A percentile compares a stretch with the other conserved stretches of the same genome.
These are phyloP conservation scores for Vitis rotundifolia DNA, from an alignment of 164 flowering plant genomes.

Conservation along the genomic window DNA sequence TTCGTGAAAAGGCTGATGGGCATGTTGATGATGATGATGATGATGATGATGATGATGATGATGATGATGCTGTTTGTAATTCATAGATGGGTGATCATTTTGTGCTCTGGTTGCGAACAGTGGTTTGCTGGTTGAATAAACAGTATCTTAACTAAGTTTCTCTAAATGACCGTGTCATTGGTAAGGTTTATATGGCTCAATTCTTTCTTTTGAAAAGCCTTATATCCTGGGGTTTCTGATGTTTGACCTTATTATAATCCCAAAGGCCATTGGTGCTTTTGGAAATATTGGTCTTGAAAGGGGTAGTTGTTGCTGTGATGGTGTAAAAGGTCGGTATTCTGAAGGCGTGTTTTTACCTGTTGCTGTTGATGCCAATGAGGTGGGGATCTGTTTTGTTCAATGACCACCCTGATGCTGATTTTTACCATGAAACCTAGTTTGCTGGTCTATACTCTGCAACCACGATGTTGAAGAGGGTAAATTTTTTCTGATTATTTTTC, in stretches of 20 bases:
- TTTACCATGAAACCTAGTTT: constrained; percentile 1
- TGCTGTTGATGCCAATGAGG: constrained; percentile 24
- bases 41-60: constrained; percentile 38
- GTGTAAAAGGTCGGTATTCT: constrained; percentile 17
- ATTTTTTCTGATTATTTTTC: constrained; percentile 1
- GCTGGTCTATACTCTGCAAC: constrained; percentile 18
- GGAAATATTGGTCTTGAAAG: constrained; percentile 8
- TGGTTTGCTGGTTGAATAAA: constrained; percentile 6
- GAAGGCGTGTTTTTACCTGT: constrained; percentile 18
- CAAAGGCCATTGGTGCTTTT: not conserved
- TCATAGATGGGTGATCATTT: constrained; percentile 31
- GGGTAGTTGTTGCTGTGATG: constrained; percentile 28
- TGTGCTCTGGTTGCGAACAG: constrained; percentile 32
- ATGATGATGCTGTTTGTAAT: constrained; percentile 46
- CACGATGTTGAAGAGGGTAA: constrained; percentile 8
- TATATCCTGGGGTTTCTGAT: constrained; percentile 9
- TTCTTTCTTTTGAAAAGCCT: constrained; percentile 2
- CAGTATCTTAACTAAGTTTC: not conserved
- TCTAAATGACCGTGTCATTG: constrained; percentile 7
- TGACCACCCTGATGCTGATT: constrained; percentile 2
- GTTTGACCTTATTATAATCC: constrained; percentile 9
- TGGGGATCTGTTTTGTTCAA: constrained; percentile 11
- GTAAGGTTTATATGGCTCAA: constrained; percentile 21
- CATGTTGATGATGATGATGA: constrained; percentile 33
- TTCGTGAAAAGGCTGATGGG: constrained; percentile 38